Evolutionary conservation across 2,329 filamentous ascomycete species (phyloP), one percentile per base, ranked within the genome.

Genomic region (Metarhizium robertsii): DNA sequence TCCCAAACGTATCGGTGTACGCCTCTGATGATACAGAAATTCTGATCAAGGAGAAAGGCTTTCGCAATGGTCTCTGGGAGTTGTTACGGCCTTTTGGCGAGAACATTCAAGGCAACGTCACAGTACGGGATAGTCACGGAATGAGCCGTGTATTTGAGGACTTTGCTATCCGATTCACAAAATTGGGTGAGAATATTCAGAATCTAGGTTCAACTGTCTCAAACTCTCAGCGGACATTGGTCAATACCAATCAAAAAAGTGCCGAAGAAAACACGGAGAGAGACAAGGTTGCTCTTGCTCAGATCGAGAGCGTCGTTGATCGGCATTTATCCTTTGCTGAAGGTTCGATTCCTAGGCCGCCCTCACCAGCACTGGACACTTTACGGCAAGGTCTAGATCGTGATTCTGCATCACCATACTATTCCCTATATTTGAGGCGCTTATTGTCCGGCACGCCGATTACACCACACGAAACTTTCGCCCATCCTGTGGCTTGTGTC

Each of bases 51-150:
- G 85, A 87, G 60, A 99, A 99, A 72, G 95, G 95, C 0, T 89
- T 97, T 61, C 76, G 83, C 43, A 80, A 84, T 48, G 92, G 92
- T 0, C 77, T 99, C 51, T 86, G 91, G 76, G 88, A 95, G 69
- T 75, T 99, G 29, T 73, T 99, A 55, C 79, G 92, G 52, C 92
- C 94, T 0, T 99, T 95, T 73, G 94, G 94, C 34, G 94, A 99
- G 71, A 82, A 79, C 16, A 80, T 97, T 0, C 83, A 87, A 52
- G 94, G 94, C 34, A 95, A 94, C 66, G 87, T 99, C 53, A 88
- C 88, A 3, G 86, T 97, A 55, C 79, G 94, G 63, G 94, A 99
- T 71, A 96, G 92, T 66, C 85, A 89, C 62, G 92, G 94, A 8
- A 83, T 86, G 47, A 92, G 90, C 67, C 84, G 84, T 66, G 81